Conservation (phyloP, 2,329 filamentous ascomycete genomes). For the Cladosporium austrohemisphaericum region DNA sequence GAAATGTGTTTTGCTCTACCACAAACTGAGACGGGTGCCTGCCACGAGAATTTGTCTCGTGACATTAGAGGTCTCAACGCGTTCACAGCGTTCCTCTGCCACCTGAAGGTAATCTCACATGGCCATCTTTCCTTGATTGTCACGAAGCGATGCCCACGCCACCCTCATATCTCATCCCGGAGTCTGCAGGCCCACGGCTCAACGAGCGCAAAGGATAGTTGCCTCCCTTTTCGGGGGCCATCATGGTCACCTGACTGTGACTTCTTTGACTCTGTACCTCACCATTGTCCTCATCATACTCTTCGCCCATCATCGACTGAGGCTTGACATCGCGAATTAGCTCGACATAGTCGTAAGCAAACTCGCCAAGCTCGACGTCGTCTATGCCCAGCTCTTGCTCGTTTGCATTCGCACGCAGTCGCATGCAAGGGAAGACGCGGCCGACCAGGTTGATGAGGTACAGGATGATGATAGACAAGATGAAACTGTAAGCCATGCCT, state of each 20-base stretch:
- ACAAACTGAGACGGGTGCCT: no score
- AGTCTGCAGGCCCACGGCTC: not conserved
- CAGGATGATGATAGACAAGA: conserved; percentile 72
- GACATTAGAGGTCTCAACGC: no score
- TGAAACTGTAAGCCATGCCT: conserved; percentile 74
- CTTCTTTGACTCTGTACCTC: conserved; percentile 18
- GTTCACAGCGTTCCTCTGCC: no score
- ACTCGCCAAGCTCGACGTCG: conserved; percentile 87
- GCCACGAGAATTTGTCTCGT: no score
- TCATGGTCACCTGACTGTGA: conserved; percentile 20
- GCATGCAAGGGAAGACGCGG: conserved; percentile 72
- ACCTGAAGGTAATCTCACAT: conserved; percentile 2
- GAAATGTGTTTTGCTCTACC: no score
- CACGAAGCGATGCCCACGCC: conserved; percentile 4
- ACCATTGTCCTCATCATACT: conserved; percentile 11
- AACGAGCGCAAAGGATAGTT: conserved; percentile 10
- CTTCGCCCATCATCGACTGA: not conserved
- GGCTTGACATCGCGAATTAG: conserved; percentile 64
- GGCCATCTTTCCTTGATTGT: conserved; percentile 13
- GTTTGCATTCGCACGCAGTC: conserved; percentile 69
- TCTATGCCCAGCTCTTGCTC: conserved; percentile 83
- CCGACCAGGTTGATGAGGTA: conserved; percentile 58
- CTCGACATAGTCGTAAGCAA: conserved; percentile 93
- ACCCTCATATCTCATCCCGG: not conserved
- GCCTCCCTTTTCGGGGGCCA: conserved; percentile 10